Base-by-base conservation (phyloP, 345 rosid species). In the Populus davidiana region DNA sequence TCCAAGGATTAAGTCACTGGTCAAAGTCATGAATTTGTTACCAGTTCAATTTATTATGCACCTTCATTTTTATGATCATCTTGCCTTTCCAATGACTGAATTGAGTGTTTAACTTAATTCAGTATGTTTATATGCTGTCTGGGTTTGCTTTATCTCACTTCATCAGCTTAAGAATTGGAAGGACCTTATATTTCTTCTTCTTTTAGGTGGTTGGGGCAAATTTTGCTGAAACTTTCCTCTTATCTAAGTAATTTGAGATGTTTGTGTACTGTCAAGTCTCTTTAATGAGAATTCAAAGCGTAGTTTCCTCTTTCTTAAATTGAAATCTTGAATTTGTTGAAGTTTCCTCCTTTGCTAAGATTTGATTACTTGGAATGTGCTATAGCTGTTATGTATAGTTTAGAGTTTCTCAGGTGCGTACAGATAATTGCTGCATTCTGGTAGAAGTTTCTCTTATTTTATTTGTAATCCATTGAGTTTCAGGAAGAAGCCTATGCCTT, bases 401-500 rank as follows among this genome's bases (percentile, higher is more conserved):
- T 59, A 59, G 64, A 59, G 29, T 10, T 59, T 59, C 29, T 3
- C 29, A 59, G 64, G 29, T 59, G 64, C 10, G 27, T 59, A 25
- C 64, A n/a, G n/a, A 25, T 56, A 8, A 59, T 23, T 59, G 29
- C 29, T 59, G 29, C 64, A 9, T n/a, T 59, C 25, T 59, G 25
- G n/a, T 59, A 3, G 64, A 59, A 9, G 29, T 10, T 23, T 56
- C 13, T 56, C 63, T 8, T 23, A 56, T 56, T n/a, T n/a, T n/a
- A 23, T 56, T 56, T 59, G 29, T n/a, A 43, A 38, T 52, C 70
- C 59, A 25, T 77, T 73, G 17, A 56, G 75, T 70, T 81, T 43
- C 82, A 80, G 90, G 81, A 75, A 73, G 63, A 85, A 64, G 69
- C 50, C 67, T 69, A 71, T 70, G 70, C 64, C 23, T 70, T 75